Base-by-base conservation (phyloP, 768 basidiomycete species). In the Tulasnella calospora region DNA sequence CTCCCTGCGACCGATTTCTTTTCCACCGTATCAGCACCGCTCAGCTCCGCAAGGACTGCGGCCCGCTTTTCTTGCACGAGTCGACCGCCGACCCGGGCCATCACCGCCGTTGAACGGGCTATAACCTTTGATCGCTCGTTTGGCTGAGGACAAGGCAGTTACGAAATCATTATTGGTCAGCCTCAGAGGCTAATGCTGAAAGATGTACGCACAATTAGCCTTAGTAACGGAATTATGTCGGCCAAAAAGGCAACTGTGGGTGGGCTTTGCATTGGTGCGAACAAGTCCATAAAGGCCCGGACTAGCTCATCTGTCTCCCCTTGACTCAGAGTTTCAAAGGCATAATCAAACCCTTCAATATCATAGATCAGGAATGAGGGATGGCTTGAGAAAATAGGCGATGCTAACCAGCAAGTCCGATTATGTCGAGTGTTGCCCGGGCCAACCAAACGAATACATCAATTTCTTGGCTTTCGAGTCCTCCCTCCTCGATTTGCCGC, bases 241-340 rank as follows among this genome's bases (percentile, higher is more conserved):
- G 33, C 33, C 36, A 76, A 44, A 51, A 76, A 17, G 3, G 27
- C 47, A 21, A 76, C 5, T 5, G 38, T 38, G 21, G 38, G 40
- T 17, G 27, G 75, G 36, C 13, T 33, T 76, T 36, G 44, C 5
- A 30, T 40, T 9, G 75, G 75, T 30, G 55, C 51, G 75, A 81
- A 83, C 15, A 85, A 80, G 21, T 73, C 79, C 19, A 57, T 78
- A 73, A 85, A 84, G 1, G 85, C 85, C 36, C 80, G 57, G 40
- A 81, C 83, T 12, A 85, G 83, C 77, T 84, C 85, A 74, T 83
- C 83, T 27, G 79, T 81, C 67, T 80, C 76, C 1, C 82, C 83
- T 13, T 79, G 47, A 0, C 81, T 83, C 27, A 85, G 81, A 10
- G 85, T 78, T 55, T 84, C 78, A 76, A 85, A 85, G 15, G 82